phyloP scores from a whole-genome alignment of 306 rosid species.

The Pyrus bretschneideri region DNA sequence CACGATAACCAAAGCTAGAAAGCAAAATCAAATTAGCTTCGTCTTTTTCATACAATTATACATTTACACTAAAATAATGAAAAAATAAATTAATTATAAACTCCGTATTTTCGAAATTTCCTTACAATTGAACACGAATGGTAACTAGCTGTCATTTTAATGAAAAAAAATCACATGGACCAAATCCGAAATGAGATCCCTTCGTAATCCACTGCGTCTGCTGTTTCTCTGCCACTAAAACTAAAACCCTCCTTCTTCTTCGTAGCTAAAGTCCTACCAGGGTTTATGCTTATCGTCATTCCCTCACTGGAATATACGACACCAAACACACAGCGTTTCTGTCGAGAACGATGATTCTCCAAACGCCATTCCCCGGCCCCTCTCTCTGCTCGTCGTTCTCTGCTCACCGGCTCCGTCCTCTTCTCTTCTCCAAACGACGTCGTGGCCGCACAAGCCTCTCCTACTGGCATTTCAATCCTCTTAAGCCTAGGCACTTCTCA shows the following conservation, averaged over 20 bases:
- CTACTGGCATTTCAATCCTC: slow-evolving; percentile 21
- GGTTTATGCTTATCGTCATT: background rate
- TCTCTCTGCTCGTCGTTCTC: slow-evolving; percentile 24
- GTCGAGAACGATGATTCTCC: slow-evolving; percentile 21
- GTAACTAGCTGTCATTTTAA: too few relatives aligned
- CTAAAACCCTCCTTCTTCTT: background rate
- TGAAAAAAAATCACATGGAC: background rate
- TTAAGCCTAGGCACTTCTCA: slow-evolving; percentile 9
- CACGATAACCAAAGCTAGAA: too few relatives aligned
- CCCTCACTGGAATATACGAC: background rate
- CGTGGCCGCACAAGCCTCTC: slow-evolving; percentile 2
- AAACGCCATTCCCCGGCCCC: slow-evolving; percentile 23
- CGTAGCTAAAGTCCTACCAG: background rate
- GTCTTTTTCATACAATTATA: too few relatives aligned
- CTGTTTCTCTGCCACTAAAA: background rate
- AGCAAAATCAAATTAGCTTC: too few relatives aligned
- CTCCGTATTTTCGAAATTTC: too few relatives aligned
- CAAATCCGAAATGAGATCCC: background rate
- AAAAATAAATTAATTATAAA: too few relatives aligned
- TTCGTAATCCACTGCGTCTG: background rate
- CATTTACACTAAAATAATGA: too few relatives aligned
- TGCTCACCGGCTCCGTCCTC: slow-evolving; percentile 24
- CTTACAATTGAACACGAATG: too few relatives aligned
- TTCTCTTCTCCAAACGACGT: slow-evolving; percentile 29
- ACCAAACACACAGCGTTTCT: background rate